Conservation (phyloP, 2,329 filamentous ascomycete genomes). For the Pseudocercospora fuligena region DNA sequence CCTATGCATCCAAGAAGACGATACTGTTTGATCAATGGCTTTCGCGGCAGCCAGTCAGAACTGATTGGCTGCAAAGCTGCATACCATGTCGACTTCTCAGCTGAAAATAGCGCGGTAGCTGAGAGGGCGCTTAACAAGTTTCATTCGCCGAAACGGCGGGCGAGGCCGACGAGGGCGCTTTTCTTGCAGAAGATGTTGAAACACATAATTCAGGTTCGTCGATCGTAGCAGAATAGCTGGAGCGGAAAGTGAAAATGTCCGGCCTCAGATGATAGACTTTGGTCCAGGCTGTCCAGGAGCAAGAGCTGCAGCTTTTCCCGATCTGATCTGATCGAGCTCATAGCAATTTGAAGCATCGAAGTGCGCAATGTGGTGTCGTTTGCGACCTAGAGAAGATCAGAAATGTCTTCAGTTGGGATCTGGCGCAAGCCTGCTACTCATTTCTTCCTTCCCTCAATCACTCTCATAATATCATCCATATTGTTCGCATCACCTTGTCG, state of each 20-base stretch:
- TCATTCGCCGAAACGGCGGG: neutral
- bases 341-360: neutral
- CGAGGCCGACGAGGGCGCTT: neutral
- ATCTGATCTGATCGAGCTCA: neutral
- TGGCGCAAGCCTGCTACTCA: constrained; percentile 25
- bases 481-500: constrained; percentile 52
- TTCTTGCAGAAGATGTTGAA: neutral
- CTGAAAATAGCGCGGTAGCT: constrained; percentile 1
- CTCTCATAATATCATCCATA: constrained; percentile 40
- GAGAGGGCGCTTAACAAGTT: neutral
- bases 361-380: neutral
- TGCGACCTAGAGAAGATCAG: constrained; percentile 4
- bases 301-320: neutral
- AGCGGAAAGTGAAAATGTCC: neutral
- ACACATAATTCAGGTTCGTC: neutral
- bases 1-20: neutral
- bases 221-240: neutral
- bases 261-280: neutral
- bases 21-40: neutral
- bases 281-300: neutral
- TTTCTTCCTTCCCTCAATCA: constrained; percentile 41
- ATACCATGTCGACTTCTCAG: neutral
- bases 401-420: neutral
- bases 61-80: neutral
- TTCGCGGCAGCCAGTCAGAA: constrained; percentile 1